Percentiles rank a stretch among this genome's conserved stretches.
phyloP scores from a whole-genome alignment of 495 filamentous ascomycete species.

The Glonium stellatum region DNA sequence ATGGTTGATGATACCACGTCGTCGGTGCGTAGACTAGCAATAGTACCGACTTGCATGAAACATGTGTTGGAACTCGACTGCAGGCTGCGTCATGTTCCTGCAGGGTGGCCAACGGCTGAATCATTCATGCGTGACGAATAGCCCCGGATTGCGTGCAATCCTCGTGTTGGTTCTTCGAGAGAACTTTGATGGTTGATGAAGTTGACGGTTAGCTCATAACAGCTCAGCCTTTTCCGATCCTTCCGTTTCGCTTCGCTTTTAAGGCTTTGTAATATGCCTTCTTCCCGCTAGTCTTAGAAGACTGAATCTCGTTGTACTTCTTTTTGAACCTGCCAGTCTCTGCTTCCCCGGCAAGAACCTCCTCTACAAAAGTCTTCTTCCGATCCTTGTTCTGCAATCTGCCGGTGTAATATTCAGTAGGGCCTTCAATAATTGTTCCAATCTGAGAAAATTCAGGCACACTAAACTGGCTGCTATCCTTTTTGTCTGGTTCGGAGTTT shows the following conservation, averaged over 20 bases:
- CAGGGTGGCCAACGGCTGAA: too few species aligned
- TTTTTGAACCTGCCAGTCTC: constrained; percentile 55
- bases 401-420: constrained; percentile 75
- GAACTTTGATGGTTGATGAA: background rate
- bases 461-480: constrained; percentile 58
- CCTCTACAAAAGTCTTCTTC: constrained; percentile 85
- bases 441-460: constrained; percentile 79
- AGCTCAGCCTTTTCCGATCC: constrained; percentile 28
- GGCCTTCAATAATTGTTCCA: constrained; percentile 81
- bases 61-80: too few species aligned
- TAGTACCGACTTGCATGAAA: too few species aligned
- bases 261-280: constrained; percentile 65
- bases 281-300: constrained; percentile 61
- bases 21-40: background rate
- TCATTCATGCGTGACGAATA: background rate
- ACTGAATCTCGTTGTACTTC: constrained; percentile 66
- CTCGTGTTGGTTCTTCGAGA: background rate
- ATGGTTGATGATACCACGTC: background rate
- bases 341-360: constrained; percentile 63
- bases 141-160: background rate
- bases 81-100: too few species aligned
- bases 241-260: constrained; percentile 48
- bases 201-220: background rate
- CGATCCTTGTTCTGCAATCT: constrained; percentile 79
- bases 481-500: constrained; percentile 56